phyloP scores from a whole-genome alignment of 805 yeast genomes.

The Candida xyloterini region DNA sequence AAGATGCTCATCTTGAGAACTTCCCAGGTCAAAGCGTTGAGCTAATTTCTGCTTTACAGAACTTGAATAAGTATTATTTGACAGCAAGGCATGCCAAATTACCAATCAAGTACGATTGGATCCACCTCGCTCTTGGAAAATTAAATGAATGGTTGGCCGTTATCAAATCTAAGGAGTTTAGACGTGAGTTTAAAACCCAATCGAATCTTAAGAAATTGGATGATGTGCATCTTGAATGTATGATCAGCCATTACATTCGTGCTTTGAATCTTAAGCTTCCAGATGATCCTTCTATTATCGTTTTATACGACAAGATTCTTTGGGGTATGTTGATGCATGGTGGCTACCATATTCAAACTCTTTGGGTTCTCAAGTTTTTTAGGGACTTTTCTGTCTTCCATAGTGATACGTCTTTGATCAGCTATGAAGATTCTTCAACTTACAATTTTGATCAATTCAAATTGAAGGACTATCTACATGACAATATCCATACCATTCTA shows the following conservation, averaged over 20 bases:
- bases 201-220: slow-evolving; percentile 11
- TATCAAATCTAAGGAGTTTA: slow-evolving; percentile 6
- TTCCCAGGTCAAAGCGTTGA: slow-evolving; percentile 5
- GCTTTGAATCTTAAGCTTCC: slow-evolving; percentile 31
- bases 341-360: slow-evolving; percentile 38
- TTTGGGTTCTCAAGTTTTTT: slow-evolving; percentile 42
- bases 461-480: slow-evolving; percentile 13
- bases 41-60: slow-evolving; percentile 10
- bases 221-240: slow-evolving; percentile 29
- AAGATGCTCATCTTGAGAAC: slow-evolving; percentile 4
- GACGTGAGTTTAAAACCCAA: slow-evolving; percentile 4
- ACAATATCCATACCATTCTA: slow-evolving; percentile 5
- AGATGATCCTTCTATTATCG: slow-evolving; percentile 38
- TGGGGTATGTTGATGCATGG: slow-evolving; percentile 45
- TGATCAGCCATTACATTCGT: slow-evolving; percentile 39
- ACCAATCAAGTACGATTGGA: slow-evolving; percentile 15
- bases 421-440: slow-evolving; percentile 16
- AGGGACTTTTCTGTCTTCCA: slow-evolving; percentile 25
- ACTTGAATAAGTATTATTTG: slow-evolving; percentile 12
- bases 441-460: slow-evolving; percentile 15
- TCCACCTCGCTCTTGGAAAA: slow-evolving; percentile 16
- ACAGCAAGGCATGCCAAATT: slow-evolving; percentile 6
- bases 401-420: slow-evolving; percentile 19
- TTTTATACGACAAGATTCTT: slow-evolving; percentile 37
- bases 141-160: slow-evolving; percentile 17